Conservation (phyloP, 306 rosid genomes). For the Castanea crenata region DNA sequence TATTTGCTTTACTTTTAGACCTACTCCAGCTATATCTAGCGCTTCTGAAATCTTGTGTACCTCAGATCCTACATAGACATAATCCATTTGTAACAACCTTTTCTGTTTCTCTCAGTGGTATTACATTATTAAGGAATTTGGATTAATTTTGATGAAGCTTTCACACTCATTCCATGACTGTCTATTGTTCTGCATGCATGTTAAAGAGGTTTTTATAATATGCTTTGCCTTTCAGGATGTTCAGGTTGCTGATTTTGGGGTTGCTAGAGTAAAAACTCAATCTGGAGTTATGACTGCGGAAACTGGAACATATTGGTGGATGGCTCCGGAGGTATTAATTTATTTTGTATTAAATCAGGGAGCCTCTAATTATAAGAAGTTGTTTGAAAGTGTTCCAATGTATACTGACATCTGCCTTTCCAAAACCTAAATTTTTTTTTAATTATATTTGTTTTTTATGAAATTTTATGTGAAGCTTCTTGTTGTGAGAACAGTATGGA, state of each 20-base stretch:
- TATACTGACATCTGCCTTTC: constrained; percentile 21
- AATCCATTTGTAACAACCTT: background rate
- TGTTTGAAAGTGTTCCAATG: constrained; percentile 18
- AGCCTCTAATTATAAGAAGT: background rate
- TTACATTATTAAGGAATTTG: background rate
- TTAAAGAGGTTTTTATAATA: background rate
- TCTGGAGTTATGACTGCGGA: constrained; percentile 99
- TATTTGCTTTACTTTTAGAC: background rate
- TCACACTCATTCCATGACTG: background rate
- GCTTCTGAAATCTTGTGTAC: background rate
- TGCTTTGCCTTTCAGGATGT: constrained; percentile 57
- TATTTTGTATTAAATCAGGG: constrained; percentile 6
- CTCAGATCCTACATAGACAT: background rate
- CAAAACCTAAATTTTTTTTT: background rate
- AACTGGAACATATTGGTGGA: constrained; percentile 99
- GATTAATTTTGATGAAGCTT: background rate
- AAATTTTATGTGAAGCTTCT: background rate
- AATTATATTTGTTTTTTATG: background rate
- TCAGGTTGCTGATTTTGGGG: constrained; percentile 99
- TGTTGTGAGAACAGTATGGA: background rate
- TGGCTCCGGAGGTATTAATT: constrained; percentile 91
- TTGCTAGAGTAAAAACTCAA: constrained; percentile 91
- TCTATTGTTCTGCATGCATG: background rate
- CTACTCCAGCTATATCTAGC: background rate
- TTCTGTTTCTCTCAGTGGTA: background rate